Conservation (phyloP, 148 eudicot species). For the Dianthus caryophyllus region DNA sequence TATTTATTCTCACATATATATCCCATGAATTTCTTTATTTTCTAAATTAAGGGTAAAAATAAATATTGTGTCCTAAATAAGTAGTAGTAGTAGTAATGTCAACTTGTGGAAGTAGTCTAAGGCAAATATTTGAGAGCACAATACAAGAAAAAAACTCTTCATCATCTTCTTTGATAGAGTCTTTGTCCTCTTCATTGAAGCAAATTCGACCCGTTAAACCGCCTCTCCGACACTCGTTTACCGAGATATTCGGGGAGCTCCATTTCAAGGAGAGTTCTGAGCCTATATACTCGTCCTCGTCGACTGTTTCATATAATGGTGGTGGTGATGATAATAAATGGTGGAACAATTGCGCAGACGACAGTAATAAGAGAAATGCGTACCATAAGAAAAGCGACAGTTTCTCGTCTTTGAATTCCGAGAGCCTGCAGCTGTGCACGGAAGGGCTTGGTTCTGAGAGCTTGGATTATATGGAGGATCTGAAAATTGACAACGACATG, state of each 20-base stretch:
- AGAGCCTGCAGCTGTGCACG: slow-evolving; percentile 69
- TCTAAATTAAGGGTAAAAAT: not conserved
- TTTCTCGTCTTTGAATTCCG: slow-evolving; percentile 52
- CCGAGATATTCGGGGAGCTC: slow-evolving; percentile 63
- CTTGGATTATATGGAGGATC: slow-evolving; percentile 56
- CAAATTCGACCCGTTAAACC: slow-evolving; percentile 37
- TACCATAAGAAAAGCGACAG: slow-evolving; percentile 44
- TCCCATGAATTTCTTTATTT: slow-evolving; percentile 3
- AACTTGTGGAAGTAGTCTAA: slow-evolving; percentile 62
- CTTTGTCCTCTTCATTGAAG: slow-evolving; percentile 50
- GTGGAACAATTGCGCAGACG: not conserved
- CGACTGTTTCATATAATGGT: slow-evolving; percentile 6
- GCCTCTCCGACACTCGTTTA: slow-evolving; percentile 42
- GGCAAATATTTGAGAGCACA: slow-evolving; percentile 63
- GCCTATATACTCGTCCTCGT: slow-evolving; percentile 13
- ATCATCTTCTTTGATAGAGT: slow-evolving; percentile 36
- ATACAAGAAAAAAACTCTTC: slow-evolving; percentile 44
- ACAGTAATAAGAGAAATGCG: slow-evolving; percentile 8
- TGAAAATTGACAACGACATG: slow-evolving; percentile 16
- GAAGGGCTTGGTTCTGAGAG: slow-evolving; percentile 92
- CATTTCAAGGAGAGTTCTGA: slow-evolving; percentile 42
- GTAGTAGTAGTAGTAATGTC: slow-evolving; percentile 39
- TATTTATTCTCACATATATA: too few species aligned
- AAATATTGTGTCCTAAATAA: not conserved
- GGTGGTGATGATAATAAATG: slow-evolving; percentile 1